A percentile compares a stretch with the other conserved stretches of the same genome.
Conservation (phyloP, 305 asterid genomes). For the Rubia tinctorum region DNA sequence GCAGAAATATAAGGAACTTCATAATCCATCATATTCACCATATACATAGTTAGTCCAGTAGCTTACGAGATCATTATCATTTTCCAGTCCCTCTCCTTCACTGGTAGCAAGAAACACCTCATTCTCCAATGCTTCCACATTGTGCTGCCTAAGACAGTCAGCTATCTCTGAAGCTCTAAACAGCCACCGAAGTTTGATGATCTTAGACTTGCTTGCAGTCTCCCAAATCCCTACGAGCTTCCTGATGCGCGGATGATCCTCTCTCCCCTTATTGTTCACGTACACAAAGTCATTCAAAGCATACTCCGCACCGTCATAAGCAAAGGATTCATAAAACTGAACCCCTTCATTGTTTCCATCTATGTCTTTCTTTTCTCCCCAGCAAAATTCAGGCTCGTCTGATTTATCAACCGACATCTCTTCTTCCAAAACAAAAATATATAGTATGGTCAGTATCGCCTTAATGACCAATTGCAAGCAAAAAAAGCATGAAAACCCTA, state of each 20-base stretch:
- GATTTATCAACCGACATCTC: constrained; percentile 21
- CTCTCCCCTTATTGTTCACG: constrained; percentile 42
- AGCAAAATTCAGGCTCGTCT: constrained; percentile 43
- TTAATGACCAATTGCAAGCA: not conserved
- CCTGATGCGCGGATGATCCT: constrained; percentile 52
- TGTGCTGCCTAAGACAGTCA: constrained; percentile 31
- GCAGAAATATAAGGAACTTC: not conserved
- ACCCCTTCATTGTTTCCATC: constrained; percentile 45
- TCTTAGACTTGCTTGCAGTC: constrained; percentile 34
- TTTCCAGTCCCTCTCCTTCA: constrained; percentile 53
- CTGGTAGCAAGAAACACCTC: constrained; percentile 85
- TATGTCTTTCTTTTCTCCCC: constrained; percentile 50
- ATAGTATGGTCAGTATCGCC: not conserved
- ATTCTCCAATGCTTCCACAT: constrained; percentile 32
- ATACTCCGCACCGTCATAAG: constrained; percentile 62
- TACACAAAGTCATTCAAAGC: constrained; percentile 53
- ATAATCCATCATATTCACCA: not conserved
- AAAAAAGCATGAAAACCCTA: not conserved
- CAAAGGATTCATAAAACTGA: constrained; percentile 59
- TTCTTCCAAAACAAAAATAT: not conserved
- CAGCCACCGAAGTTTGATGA: constrained; percentile 74
- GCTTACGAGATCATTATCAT: constrained; percentile 62
- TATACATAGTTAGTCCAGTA: not conserved
- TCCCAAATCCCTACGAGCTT: constrained; percentile 74
- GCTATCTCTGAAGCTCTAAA: constrained; percentile 66